Base-by-base conservation (phyloP, 2,329 filamentous ascomycete genomes). In the Mollisia scopiformis region DNA sequence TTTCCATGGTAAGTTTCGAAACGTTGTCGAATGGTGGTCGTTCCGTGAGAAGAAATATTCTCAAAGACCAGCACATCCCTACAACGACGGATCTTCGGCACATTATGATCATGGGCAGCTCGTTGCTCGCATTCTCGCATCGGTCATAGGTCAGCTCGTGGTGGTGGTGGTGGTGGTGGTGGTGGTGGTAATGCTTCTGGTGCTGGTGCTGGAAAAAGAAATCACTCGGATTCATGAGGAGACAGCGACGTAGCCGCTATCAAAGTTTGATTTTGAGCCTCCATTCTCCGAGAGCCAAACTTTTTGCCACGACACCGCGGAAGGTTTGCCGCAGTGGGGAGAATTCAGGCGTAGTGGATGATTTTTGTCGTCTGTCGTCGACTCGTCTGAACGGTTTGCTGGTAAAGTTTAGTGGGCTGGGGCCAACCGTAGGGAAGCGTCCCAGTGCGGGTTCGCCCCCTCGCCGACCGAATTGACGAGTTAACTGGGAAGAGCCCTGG, bases 231-330 rank as follows among this genome's bases (percentile, higher is more conserved):
- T n/a, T 27, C 39, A 35, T n/a, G 25, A 47, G 7, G 28, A 33
- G n/a, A n/a, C n/a, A 28, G 54, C 27, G 19, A 35, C 28, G 37
- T 3, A 27, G n/a, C 27, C 39, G 19, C n/a, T 43, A 41, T 47
- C 23, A 49, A n/a, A n/a, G n/a, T n/a, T n/a, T 11, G 19, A 49
- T 47, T 47, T 56, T 56, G 41, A 56, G 54, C 41, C 28, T 49
- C 54, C 39, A 49, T 47, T n/a, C 5, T 19, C 25, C 3, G 3
- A 46, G 31, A 43, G 39, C 27, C 28, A 31, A 27, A 23, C 25
- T 35, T 28, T 11, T 35, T 49, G 39, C 39, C n/a, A 56, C 35
- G 39, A 56, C 28, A 49, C 25, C 27, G 41, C 28, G 54, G 54
- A 49, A 47, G 41, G 23, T 14, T 28, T 47, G 3, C 43, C 43